These are phyloP conservation scores for Cicer judaicum DNA, from an alignment of 306 rosid genomes.

Conservation along the genomic window DNA sequence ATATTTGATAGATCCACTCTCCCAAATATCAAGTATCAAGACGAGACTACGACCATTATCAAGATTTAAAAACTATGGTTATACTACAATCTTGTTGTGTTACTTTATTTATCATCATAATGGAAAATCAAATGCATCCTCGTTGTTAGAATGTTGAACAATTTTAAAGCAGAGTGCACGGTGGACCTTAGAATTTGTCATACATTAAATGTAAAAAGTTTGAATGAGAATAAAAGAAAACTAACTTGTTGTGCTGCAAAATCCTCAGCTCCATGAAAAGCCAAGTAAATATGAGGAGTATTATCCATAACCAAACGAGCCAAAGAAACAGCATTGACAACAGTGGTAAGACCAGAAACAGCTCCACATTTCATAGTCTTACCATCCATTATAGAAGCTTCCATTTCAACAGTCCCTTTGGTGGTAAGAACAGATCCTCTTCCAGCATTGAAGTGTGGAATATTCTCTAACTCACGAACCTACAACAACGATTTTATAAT, in stretches of 20 bases:
- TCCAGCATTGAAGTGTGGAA: constrained; percentile 79
- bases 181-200: no score
- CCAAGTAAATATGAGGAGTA: constrained; percentile 80
- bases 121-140: no score
- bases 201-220: background rate
- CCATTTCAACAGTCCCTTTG: constrained; percentile 83
- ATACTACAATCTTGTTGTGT: background rate
- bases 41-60: background rate
- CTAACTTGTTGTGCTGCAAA: constrained; percentile 54
- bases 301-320: constrained; percentile 88
- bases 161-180: no score
- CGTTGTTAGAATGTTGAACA: no score
- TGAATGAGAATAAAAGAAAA: background rate
- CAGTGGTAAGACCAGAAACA: constrained; percentile 85
- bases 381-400: constrained; percentile 87
- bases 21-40: background rate
- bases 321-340: constrained; percentile 78
- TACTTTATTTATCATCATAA: background rate
- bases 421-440: constrained; percentile 74
- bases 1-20: background rate
- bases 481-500: constrained; percentile 10
- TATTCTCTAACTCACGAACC: constrained; percentile 83
- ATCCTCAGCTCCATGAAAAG: constrained; percentile 53
- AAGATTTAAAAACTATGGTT: background rate
- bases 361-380: constrained; percentile 76